These are phyloP conservation scores for Coniochaeta sp. DNA, from an alignment of 2,329 filamentous ascomycete genomes.

Conservation along the genomic window DNA sequence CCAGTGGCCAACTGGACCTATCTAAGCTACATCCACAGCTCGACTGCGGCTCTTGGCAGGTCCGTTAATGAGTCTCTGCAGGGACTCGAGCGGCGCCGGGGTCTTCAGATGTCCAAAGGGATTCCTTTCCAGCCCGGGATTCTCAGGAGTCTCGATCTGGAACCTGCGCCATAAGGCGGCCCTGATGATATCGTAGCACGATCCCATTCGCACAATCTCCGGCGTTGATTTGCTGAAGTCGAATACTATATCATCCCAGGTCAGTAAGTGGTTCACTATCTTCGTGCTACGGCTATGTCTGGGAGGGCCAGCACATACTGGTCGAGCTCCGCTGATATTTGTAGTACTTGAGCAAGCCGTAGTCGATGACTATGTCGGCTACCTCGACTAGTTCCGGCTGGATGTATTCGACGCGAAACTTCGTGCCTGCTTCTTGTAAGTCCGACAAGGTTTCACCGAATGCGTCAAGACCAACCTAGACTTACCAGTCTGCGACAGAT, in stretches of 20 bases:
- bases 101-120: constrained; percentile 1
- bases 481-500: constrained; percentile 17
- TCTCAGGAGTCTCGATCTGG: background rate
- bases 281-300: too few species aligned
- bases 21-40: too few species aligned
- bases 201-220: constrained; percentile 18
- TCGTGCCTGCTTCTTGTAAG: constrained; percentile 20
- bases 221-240: constrained; percentile 17
- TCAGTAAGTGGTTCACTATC: constrained; percentile 16
- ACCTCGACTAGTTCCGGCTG: constrained; percentile 18
- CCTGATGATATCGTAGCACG: constrained; percentile 21
- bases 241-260: constrained; percentile 9
- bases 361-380: constrained; percentile 23
- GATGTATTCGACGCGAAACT: constrained; percentile 20
- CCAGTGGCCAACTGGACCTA: too few species aligned
- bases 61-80: background rate
- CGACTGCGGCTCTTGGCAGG: too few species aligned
- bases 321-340: constrained; percentile 18
- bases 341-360: constrained; percentile 19
- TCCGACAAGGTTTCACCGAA: too few species aligned
- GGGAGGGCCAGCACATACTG: constrained; percentile 11
- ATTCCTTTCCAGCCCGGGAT: background rate
- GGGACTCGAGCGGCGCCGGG: background rate
- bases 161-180: constrained; percentile 13
- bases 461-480: too few species aligned